Percentiles rank a stretch among this genome's conserved stretches.
phyloP scores from a whole-genome alignment of 1,284 basidiomycete species.

The Tilletia horrida region DNA sequence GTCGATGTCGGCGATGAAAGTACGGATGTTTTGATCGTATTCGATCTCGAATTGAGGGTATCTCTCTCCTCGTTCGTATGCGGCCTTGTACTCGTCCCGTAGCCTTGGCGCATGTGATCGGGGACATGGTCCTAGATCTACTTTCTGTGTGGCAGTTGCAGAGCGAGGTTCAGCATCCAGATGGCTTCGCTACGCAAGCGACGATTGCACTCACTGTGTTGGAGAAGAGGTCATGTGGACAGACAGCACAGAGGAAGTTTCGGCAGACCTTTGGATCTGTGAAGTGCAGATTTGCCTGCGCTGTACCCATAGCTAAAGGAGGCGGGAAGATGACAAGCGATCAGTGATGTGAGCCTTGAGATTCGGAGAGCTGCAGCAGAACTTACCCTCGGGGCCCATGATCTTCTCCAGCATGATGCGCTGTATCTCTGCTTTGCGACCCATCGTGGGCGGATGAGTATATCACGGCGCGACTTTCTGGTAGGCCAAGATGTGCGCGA shows the following conservation, averaged over 20 bases:
- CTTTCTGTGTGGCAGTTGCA: slow-evolving; percentile 69
- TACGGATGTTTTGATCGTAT: slow-evolving; percentile 89
- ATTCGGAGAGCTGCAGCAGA: neutral
- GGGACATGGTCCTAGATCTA: slow-evolving; percentile 96
- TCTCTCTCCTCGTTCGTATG: slow-evolving; percentile 64
- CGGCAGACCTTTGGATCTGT: slow-evolving; percentile 98
- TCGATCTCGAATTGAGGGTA: slow-evolving; percentile 52
- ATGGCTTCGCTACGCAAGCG: neutral
- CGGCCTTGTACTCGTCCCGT: slow-evolving; percentile 82
- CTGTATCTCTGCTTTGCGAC: slow-evolving; percentile 69
- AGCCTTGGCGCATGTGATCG: slow-evolving; percentile 93
- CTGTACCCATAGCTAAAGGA: slow-evolving; percentile 47
- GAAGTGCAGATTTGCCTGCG: slow-evolving; percentile 71
- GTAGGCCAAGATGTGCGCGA: neutral
- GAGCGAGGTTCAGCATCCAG: neutral
- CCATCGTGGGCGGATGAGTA: slow-evolving; percentile 31
- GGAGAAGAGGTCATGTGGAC: slow-evolving; percentile 93
- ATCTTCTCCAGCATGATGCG: slow-evolving; percentile 76
- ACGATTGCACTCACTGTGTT: slow-evolving; percentile 74
- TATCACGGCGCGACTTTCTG: no score
- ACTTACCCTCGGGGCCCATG: slow-evolving; percentile 52
- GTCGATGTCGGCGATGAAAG: slow-evolving; percentile 97
- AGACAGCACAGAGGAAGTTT: slow-evolving; percentile 96
- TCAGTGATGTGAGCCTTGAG: neutral
- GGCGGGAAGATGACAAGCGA: neutral